Evolutionary conservation across 768 basidiomycete species (phyloP).

Genomic region (Saitozyma podzolica): DNA sequence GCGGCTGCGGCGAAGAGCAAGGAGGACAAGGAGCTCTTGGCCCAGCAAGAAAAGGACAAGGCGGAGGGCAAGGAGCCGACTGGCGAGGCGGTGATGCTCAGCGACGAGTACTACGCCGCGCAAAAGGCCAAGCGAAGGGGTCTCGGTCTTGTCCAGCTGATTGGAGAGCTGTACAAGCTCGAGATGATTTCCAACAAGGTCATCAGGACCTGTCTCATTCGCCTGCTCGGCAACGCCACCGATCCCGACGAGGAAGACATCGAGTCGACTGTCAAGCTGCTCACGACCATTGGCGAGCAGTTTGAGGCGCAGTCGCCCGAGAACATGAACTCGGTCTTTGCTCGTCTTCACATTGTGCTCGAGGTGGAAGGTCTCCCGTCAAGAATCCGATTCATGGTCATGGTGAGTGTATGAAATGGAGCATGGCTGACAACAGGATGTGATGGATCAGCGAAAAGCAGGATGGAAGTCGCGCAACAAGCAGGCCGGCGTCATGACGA

Average conservation of each 20-base stretch:
- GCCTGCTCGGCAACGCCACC: slow-evolving; percentile 86
- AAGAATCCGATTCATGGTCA: slow-evolving; percentile 92
- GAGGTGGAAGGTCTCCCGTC: slow-evolving; percentile 74
- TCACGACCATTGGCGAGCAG: slow-evolving; percentile 80
- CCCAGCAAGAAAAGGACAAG: slow-evolving; percentile 56
- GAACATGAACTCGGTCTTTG: slow-evolving; percentile 91
- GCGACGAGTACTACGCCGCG: slow-evolving; percentile 92
- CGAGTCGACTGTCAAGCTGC: slow-evolving; percentile 88
- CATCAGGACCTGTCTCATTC: slow-evolving; percentile 98
- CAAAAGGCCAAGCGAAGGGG: slow-evolving; percentile 97
- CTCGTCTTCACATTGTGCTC: slow-evolving; percentile 78
- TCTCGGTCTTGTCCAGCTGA: slow-evolving; percentile 95
- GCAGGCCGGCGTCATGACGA: slow-evolving; percentile 77
- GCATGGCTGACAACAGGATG: slow-evolving; percentile 62
- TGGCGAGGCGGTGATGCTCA: slow-evolving; percentile 74
- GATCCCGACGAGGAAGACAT: slow-evolving; percentile 98
- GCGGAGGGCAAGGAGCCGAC: slow-evolving; percentile 56
- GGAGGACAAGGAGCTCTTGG: slow-evolving; percentile 69
- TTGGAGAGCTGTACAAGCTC: slow-evolving; percentile 98
- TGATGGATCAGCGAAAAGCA: slow-evolving; percentile 80
- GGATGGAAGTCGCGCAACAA: slow-evolving; percentile 75
- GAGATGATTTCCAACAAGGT: slow-evolving; percentile 97
- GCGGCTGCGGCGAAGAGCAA: slow-evolving; percentile 80
- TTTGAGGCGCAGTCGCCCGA: slow-evolving; percentile 81
- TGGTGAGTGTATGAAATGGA: slow-evolving; percentile 60